A percentile compares a stretch with the other conserved stretches of the same genome.
These are phyloP conservation scores for Colletotrichum eremochloae DNA, from an alignment of 2,329 filamentous ascomycete species.

Conservation along the genomic window DNA sequence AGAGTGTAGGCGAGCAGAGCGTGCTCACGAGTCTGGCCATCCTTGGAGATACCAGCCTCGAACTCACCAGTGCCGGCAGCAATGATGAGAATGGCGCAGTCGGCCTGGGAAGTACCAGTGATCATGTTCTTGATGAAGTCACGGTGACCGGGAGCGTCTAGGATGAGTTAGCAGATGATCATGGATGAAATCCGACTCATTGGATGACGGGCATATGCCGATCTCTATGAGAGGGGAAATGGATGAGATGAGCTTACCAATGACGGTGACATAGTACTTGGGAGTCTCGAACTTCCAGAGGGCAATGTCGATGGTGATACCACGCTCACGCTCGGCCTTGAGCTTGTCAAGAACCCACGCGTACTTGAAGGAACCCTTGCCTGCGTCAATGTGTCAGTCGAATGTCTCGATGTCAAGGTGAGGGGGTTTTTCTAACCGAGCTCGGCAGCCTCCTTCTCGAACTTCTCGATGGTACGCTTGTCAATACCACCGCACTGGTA, in stretches of 20 bases:
- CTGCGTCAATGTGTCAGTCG: constrained; percentile 74
- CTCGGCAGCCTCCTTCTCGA: constrained; percentile 96
- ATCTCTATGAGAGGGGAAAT: not conserved
- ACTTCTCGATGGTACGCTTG: constrained; percentile 99
- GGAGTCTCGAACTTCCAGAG: constrained; percentile 99
- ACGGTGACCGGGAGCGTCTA: constrained; percentile 98
- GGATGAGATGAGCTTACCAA: constrained; percentile 71
- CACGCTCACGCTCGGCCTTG: constrained; percentile 99
- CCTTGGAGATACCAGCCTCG: constrained; percentile 99
- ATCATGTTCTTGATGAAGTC: constrained; percentile 99
- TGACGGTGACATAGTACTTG: constrained; percentile 98
- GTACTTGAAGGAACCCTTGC: constrained; percentile 99
- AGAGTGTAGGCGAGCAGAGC: constrained; percentile 99
- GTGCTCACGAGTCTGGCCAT: constrained; percentile 99
- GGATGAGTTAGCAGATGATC: constrained; percentile 4
- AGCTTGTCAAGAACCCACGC: constrained; percentile 98
- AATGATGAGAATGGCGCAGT: constrained; percentile 99
- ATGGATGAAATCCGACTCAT: not conserved
- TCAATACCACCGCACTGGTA: constrained; percentile 99
- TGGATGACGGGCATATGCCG: not conserved
- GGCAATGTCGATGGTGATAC: constrained; percentile 99
- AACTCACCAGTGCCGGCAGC: constrained; percentile 99
- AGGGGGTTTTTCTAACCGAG: constrained; percentile 18
- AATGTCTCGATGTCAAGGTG: constrained; percentile 33
- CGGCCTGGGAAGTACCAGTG: constrained; percentile 99